phyloP scores from a whole-genome alignment of 495 filamentous ascomycete genomes.

The Neurospora hispaniola region DNA sequence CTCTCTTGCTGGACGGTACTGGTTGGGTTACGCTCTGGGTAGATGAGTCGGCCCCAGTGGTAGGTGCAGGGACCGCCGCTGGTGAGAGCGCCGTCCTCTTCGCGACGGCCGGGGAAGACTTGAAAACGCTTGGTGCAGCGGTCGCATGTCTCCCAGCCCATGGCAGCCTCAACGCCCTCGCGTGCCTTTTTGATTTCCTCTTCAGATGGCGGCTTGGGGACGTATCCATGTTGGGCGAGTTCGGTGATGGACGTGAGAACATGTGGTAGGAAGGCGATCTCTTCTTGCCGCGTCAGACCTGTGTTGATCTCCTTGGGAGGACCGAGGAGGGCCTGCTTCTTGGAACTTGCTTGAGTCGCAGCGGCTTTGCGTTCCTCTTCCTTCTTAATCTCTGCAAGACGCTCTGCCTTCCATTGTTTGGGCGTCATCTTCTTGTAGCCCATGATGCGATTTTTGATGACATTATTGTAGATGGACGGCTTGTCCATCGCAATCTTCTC shows the following conservation, averaged over 20 bases:
- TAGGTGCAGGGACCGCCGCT: slow-evolving; percentile 66
- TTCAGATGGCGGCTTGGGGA: slow-evolving; percentile 49
- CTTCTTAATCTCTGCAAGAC: slow-evolving; percentile 19
- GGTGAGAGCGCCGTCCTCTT: slow-evolving; percentile 68
- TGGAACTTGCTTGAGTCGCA: slow-evolving; percentile 8
- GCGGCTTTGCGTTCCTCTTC: slow-evolving; percentile 14
- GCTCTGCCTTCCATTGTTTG: slow-evolving; percentile 52
- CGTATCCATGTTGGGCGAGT: slow-evolving; percentile 62
- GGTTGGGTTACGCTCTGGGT: slow-evolving; percentile 31
- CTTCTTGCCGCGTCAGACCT: slow-evolving; percentile 53
- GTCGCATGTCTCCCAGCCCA: slow-evolving; percentile 80
- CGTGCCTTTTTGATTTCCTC: slow-evolving; percentile 42
- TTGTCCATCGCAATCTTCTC: slow-evolving; percentile 60
- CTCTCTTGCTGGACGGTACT: slow-evolving; percentile 36
- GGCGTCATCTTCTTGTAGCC: slow-evolving; percentile 59
- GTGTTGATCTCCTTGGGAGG: slow-evolving; percentile 47
- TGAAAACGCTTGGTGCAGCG: slow-evolving; percentile 80
- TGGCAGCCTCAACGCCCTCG: slow-evolving; percentile 50
- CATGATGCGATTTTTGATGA: slow-evolving; percentile 70
- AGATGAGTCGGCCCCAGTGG: slow-evolving; percentile 58
- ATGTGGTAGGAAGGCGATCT: slow-evolving; percentile 50
- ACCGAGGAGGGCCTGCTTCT: slow-evolving; percentile 14
- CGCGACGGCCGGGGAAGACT: slow-evolving; percentile 77
- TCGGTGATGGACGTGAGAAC: slow-evolving; percentile 49
- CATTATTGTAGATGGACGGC: slow-evolving; percentile 61